Evolutionary conservation across 2,329 filamentous ascomycete species (phyloP), one percentile per base, ranked within the genome.

Genomic region (Cladophialophora yegresii): DNA sequence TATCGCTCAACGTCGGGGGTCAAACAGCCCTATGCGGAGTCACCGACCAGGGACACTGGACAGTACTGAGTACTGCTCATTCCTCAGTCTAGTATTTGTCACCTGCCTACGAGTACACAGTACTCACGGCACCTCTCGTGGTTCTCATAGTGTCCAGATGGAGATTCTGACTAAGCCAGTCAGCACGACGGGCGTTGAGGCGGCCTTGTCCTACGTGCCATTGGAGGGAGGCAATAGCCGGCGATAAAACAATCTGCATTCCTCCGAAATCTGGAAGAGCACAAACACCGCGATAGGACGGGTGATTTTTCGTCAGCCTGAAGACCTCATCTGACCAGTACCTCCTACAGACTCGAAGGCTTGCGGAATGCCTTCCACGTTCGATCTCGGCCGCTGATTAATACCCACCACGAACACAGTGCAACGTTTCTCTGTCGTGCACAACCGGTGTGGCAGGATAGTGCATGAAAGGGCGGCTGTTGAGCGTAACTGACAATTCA

Each of bases 361-460:
- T 7, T 20, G 32, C 57, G 57, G 57, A 36, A 53, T 40, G 8
- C 45, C 12, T 59, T 59, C 47, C 57, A 20, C 20, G 16, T 50
- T n/a, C 9, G 13, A 16, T 59, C 30, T 33, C 22, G 47, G 13
- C 23, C 45, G 28, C 28, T 53, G 28, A 32, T 28, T 8, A 22
- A 51, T 30, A 23, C 40, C 45, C 36, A 32, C 3, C 36, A n/a
- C 36, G 12, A 6, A 1, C 4, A n/a, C 36, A 7, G 16, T 43
- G 36, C 36, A 43, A 43, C 36, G 36, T 49, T 16, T 20, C 12
- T 20, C 26, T 28, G 23, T 33, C 40, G 23, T 33, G 57, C 28
- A 33, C 10, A 59, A 59, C 57, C 57, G 57, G 57, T 59, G 57
- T 59, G 57, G 45, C 16, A 53, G 57, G 57, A 28, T 54, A 12